phyloP scores from a whole-genome alignment of 768 basidiomycete genomes.

The Serendipita sp. region DNA sequence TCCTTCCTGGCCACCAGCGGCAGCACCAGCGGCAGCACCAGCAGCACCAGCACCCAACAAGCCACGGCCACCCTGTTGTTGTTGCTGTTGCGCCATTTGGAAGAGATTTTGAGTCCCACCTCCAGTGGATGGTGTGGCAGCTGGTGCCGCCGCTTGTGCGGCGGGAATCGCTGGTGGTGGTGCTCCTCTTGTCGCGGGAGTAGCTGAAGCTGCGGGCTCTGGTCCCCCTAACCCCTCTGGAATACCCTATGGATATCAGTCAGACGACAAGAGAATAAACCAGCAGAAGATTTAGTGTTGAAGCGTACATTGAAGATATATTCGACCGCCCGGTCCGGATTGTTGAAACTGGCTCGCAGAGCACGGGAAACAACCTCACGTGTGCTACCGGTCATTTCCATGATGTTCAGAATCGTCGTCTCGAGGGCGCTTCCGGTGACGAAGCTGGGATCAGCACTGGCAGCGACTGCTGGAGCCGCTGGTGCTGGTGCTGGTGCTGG shows the following conservation, averaged over 20 bases:
- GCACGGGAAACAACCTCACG: constrained; percentile 72
- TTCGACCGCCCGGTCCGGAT: constrained; percentile 95
- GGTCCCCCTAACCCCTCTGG: constrained; percentile 41
- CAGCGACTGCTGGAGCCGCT: constrained; percentile 16
- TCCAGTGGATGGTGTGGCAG: constrained; percentile 12
- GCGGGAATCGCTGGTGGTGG: constrained; percentile 22
- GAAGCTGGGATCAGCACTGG: constrained; percentile 42
- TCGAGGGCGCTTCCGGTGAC: constrained; percentile 64
- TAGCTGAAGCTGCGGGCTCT: constrained; percentile 23
- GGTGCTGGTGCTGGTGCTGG: constrained; percentile 13
- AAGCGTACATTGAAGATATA: constrained; percentile 76
- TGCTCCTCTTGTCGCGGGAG: constrained; percentile 20
- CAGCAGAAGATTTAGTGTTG: constrained; percentile 1
- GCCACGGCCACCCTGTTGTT: constrained; percentile 18
- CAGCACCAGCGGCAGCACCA: constrained; percentile 22
- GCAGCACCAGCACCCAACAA: constrained; percentile 12
- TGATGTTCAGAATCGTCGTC: constrained; percentile 61
- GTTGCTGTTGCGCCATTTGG: constrained; percentile 55
- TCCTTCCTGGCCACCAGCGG: constrained; percentile 18
- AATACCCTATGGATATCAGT: constrained; percentile 42
- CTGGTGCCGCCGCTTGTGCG: constrained; percentile 13
- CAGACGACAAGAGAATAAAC: constrained; percentile 8
- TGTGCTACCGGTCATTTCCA: constrained; percentile 79
- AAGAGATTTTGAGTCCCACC: constrained; percentile 63
- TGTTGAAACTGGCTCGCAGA: constrained; percentile 86